Base-by-base conservation (phyloP, 345 rosid species). In the Nasturtium officinale region DNA sequence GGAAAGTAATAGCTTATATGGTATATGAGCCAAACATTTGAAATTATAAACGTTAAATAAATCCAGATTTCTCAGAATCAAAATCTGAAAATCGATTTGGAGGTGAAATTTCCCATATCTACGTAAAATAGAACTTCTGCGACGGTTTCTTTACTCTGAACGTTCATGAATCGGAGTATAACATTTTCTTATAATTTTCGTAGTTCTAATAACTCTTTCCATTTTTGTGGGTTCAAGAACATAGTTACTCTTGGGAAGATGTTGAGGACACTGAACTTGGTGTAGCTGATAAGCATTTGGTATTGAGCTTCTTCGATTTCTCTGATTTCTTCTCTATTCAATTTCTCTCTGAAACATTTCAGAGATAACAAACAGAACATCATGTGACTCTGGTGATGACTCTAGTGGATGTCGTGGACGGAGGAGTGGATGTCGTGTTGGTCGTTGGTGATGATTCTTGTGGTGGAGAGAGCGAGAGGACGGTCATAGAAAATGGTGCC, bases 381-480 rank as follows among this genome's bases (percentile, higher is more conserved):
- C 1, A 73, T 73, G 47, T 81, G 80, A 11, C 79, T 23, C 2
- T 23, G 80, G 18, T 78, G 73, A 47, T 78, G 75, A 8, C 25
- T 23, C 25, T 23, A 2, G 25, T 23, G 25, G 25, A 23, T 23
- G 3, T 85, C 87, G 38, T 83, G 81, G 9, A 51, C 29, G 30
- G 89, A 71, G 42, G 84, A 75, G 78, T 47, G 80, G 32, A 85
- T 83, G 58, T 67, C 80, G 6, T 77, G 82, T 46, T 83, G 83
- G 60, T 81, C 52, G 68, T 73, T 29, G 0, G 61, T 56, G 16
- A 38, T 35, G 43, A 85, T 61, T 61, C 47, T 83, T 0, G 46
- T 25, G 1, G 54, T 60, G 20, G 79, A 62, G 8, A 59, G 68
- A 42, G 85, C 57, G 9, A 72, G 54, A 23, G 86, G 85, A 38